Evolutionary conservation across 768 basidiomycete genomes (phyloP), one percentile per base, ranked within the genome.

Genomic region (Inosperma sp.): DNA sequence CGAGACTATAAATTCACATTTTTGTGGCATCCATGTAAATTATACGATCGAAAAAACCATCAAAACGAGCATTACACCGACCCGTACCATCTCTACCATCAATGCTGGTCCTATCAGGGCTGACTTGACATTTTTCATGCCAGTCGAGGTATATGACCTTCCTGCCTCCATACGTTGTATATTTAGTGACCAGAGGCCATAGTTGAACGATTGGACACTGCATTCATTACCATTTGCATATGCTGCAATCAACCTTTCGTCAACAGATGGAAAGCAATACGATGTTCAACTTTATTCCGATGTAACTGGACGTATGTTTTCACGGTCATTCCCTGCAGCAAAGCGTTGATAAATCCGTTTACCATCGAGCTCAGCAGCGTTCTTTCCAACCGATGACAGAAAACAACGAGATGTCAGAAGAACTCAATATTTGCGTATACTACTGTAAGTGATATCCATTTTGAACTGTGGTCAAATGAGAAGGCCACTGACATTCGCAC

Each of bases 191-290:
- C 17, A n/a, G 9, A 19, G 12, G 17, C 25, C 19, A 13, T 34
- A 48, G 47, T 34, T 34, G 13, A 17, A 30, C n/a, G 31, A 48
- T 23, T 48, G 47, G 30, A 68, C 72, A 12, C 68, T 66, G 35
- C 78, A 80, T 54, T 81, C 79, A 3, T 65, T 79, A 14, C 80
- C 81, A 1, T 76, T 78, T 60, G 67, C 72, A 2, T 78, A 79
- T 50, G 54, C 78, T 36, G 61, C 66, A 29, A 54, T 78, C 6
- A 65, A 70, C 12, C 70, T 60, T 7, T 49, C 51, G 9, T 64
- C 74, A 5, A 66, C 51, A 5, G 76, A 79, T 56, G 72, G 69
- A 5, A 36, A 48, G 1, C 34, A 60, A 1, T 77, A 79, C 55
- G n/a, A 33, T 21, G 47, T 48, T 13, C 47, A 75, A 46, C 46